Conservation (phyloP, 116 monocot genomes). For the Iris pallida region DNA sequence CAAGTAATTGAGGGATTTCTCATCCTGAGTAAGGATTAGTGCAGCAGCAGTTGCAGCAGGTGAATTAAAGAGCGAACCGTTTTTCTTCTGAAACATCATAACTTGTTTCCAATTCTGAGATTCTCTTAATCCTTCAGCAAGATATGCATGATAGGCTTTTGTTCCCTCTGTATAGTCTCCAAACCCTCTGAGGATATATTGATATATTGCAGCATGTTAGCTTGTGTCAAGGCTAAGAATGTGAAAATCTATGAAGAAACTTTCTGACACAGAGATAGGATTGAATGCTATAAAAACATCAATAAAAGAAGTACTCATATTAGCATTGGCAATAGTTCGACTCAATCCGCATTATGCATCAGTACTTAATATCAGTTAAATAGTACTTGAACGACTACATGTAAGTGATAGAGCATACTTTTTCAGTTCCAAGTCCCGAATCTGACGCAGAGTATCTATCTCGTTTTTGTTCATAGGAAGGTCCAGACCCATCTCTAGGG, state of each 20-base stretch:
- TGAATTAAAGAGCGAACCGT: slow-evolving; percentile 87
- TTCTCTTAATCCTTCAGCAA: slow-evolving; percentile 65
- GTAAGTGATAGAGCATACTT: slow-evolving; percentile 28
- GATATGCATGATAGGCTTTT: slow-evolving; percentile 62
- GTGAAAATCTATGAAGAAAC: too few relatives aligned
- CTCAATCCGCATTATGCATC: too few relatives aligned
- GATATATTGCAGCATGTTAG: background rate
- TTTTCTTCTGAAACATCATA: slow-evolving; percentile 65
- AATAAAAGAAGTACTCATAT: too few relatives aligned
- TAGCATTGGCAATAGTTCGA: too few relatives aligned
- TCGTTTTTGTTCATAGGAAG: slow-evolving; percentile 39
- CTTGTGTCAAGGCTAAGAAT: too few relatives aligned
- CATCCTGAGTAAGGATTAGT: slow-evolving; percentile 33
- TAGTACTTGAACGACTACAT: too few relatives aligned
- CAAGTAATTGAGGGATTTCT: slow-evolving; percentile 64
- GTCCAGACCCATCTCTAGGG: slow-evolving; percentile 52
- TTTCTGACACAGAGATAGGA: too few relatives aligned
- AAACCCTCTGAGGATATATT: slow-evolving; percentile 24
- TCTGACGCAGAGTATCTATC: slow-evolving; percentile 27
- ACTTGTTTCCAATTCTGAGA: slow-evolving; percentile 45
- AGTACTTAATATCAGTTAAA: too few relatives aligned
- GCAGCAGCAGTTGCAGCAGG: slow-evolving; percentile 79
- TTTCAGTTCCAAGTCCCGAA: slow-evolving; percentile 48
- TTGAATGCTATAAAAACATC: too few relatives aligned
- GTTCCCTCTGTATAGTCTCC: slow-evolving; percentile 30